Base-by-base conservation (phyloP, 2,329 filamentous ascomycete species). In the Didymosphaeria variabile region DNA sequence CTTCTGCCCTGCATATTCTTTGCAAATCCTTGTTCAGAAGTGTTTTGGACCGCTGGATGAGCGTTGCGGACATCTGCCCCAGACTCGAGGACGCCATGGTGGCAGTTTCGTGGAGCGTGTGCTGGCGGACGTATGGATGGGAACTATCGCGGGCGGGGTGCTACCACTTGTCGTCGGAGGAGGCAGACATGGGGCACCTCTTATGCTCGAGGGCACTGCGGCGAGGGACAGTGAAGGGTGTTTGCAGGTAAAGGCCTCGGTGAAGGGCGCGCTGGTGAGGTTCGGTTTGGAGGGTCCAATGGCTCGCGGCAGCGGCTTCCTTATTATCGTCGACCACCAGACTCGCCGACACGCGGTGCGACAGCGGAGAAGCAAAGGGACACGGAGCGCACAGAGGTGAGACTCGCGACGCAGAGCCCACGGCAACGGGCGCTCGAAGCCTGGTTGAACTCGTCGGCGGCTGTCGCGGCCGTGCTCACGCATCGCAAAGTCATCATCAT, bases 1-100 rank as follows among this genome's bases (percentile, higher is more conserved):
- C 86, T 80, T 97, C 92, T 62, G 86, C 83, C 65, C 88, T 86
- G 73, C 94, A 91, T 67, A 98, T 90, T 55, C 85, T 85, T 70
- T 93, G 91, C 52, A 97, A 86, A 70, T 94, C 89, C 61, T 81
- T 82, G 72, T 88, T 89, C 57, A 88, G 81, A 55, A 89, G 78
- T 9, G 79, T 83, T 72, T 87, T 87, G 52, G 85, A 79, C 65
- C 82, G 77, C 55, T 79, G 78, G 53, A 78, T 76, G 23, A 84
- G 74, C 38, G 62, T 55, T n/a, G 59, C 62, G 21, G 74, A 73
- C 67, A 78, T 74, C 63, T 77, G 76, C 66, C 84, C 80, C 42
- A 83, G 74, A 57, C 74, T 77, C 34, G 72, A 68, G 40, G 76
- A 68, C 38, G 74, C 71, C 74, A 77, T 78, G 57, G 59, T n/a